Percentiles rank a stretch among this genome's conserved stretches.
Evolutionary conservation across 1,139 yeast species (phyloP).

Genomic region (Waltiozyma sp.): DNA sequence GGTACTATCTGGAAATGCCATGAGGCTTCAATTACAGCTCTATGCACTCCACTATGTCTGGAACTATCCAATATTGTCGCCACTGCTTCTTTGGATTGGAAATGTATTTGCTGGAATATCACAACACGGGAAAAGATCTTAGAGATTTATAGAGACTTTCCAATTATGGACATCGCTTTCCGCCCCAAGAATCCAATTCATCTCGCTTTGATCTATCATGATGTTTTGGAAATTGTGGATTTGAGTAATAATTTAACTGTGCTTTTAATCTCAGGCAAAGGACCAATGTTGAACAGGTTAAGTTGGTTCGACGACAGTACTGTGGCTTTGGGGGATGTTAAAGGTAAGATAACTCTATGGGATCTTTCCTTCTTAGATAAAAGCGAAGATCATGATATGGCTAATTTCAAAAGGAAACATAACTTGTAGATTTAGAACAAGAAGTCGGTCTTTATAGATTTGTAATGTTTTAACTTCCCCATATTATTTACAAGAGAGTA

Average conservation of each 20-base stretch:
- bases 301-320: background rate
- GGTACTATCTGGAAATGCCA: constrained; percentile 15
- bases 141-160: constrained; percentile 12
- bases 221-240: background rate
- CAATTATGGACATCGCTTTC: constrained; percentile 6
- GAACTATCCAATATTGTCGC: constrained; percentile 12
- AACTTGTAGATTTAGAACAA: no score
- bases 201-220: background rate
- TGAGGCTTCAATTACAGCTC: constrained; percentile 12
- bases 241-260: background rate
- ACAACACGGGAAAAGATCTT: constrained; percentile 10
- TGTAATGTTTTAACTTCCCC: no score
- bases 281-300: background rate
- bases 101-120: constrained; percentile 13
- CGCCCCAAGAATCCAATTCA: background rate
- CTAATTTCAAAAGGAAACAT: background rate
- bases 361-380: background rate
- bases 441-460: no score
- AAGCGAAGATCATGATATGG: background rate
- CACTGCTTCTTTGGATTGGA: constrained; percentile 18
- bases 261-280: background rate
- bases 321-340: background rate
- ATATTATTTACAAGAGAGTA: no score
- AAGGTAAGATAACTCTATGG: background rate
- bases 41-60: constrained; percentile 3